A percentile compares a stretch with the other conserved stretches of the same genome.
Evolutionary conservation across 2,329 filamentous ascomycete genomes (phyloP).

Genomic region (Atkinsonella hypoxylon): DNA sequence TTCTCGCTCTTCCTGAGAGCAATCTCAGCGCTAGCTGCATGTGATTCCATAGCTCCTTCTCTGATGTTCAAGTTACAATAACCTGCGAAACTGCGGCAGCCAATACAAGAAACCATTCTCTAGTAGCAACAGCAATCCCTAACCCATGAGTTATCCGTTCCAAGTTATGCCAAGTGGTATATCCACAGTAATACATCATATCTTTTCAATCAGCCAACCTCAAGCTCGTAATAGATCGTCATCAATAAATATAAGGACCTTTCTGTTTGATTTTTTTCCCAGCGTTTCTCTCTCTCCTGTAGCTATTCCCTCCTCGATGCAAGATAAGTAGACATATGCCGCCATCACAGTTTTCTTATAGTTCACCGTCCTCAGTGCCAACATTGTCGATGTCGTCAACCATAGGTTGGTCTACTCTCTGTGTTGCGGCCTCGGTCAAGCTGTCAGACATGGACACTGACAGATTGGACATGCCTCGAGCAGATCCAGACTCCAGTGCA

Average conservation of each 20-base stretch:
- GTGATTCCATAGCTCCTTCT: too few species aligned
- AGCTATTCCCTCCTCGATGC: not conserved
- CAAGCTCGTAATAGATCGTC: not conserved
- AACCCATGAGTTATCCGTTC: too few species aligned
- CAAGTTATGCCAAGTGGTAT: too few species aligned
- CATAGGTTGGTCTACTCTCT: conserved; percentile 3
- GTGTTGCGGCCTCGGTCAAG: conserved; percentile 12
- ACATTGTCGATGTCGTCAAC: not conserved
- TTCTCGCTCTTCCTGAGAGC: not conserved
- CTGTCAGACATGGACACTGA: conserved; percentile 1
- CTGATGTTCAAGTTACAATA: too few species aligned
- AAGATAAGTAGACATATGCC: not conserved
- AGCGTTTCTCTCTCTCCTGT: too few species aligned
- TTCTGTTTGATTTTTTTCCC: not conserved
- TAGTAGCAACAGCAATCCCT: too few species aligned
- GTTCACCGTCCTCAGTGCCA: conserved; percentile 1
- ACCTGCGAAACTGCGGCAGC: too few species aligned
- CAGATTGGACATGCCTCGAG: conserved; percentile 3
- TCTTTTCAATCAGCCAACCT: not conserved
- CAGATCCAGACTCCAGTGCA: conserved; percentile 25
- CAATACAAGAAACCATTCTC: too few species aligned
- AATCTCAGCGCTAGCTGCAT: too few species aligned
- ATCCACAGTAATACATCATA: not conserved
- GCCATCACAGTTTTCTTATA: not conserved
- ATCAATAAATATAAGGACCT: not conserved